Base-by-base conservation (phyloP, 345 rosid genomes). In the Citrus mangshanensis region DNA sequence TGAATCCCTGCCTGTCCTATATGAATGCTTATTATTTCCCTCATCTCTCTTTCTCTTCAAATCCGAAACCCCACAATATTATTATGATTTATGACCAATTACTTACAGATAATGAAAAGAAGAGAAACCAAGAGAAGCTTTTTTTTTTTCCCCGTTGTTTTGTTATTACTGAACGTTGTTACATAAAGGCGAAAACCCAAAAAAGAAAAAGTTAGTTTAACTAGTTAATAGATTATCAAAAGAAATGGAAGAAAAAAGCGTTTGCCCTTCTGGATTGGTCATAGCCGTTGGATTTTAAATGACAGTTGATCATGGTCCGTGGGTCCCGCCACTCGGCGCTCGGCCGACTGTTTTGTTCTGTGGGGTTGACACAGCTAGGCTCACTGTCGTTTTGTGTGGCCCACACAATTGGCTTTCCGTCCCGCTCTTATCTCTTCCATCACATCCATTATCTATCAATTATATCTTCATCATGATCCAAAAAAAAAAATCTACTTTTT, bases 1-100 rank as follows among this genome's bases (percentile, higher is more conserved):
- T 91, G 95, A 80, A 91, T 89, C 74, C 95, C 93, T 27, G 93
- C 95, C 72, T 91, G 95, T 7, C 93, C 95, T 59, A 91, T 89
- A 79, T 91, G 95, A 55, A 91, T 82, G 82, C 92, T 89, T 25
- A 91, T 89, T 6, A 90, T 74, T 56, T 91, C 93, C 71, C 95
- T 91, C 95, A 91, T 91, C 71, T 71, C 42, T 30, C 72, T 27
- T 75, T 40, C 59, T 37, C 70, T 55, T 51, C 54, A 68, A 40
- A 37, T 19, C 19, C 10, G 8, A 35, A 38, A 5, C 4, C 30
- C 25, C 14, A 10, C 28, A 4, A 5, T 30, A 0, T 13, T 46
- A 46, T 46, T 46, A 3, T 4, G 51, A 46, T 46, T 13, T 46
- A 46, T 46, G 51, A 12, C 13, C 51, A 1, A 46, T 46, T 46